Conservation (phyloP, 169 alveolate species). For the Eimeria acervulina region DNA sequence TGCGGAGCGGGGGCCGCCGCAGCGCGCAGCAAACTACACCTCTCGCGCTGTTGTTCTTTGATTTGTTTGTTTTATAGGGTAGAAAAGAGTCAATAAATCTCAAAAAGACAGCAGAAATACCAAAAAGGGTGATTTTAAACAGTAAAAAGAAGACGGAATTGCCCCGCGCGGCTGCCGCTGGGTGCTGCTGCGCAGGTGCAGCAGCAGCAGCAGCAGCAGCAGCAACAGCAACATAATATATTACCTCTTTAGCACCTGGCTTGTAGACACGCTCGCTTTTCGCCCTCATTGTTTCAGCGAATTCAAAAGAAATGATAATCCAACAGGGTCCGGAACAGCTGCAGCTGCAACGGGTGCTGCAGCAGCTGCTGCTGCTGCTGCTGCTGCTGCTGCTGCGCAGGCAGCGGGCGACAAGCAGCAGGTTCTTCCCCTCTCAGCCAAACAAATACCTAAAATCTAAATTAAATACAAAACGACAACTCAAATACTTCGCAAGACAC, state of each 20-base stretch:
- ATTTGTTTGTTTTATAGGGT: too few relatives aligned
- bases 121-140: too few relatives aligned
- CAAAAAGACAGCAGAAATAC: not conserved
- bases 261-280: slow-evolving; percentile 82
- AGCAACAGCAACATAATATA: slow-evolving; percentile 6
- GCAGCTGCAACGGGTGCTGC: slow-evolving; percentile 52
- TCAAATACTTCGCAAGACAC: slow-evolving; percentile 63
- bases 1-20: not conserved
- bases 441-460: not conserved
- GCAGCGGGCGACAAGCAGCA: too few relatives aligned
- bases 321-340: not conserved
- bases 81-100: slow-evolving; percentile 29
- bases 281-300: slow-evolving; percentile 69
- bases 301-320: not conserved
- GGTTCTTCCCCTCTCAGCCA: not conserved
- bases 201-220: slow-evolving; percentile 23
- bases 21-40: not conserved
- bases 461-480: slow-evolving; percentile 45
- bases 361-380: slow-evolving; percentile 46
- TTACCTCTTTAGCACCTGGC: slow-evolving; percentile 82
- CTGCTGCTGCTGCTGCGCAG: too few relatives aligned
- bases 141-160: not conserved
- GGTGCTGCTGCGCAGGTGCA: slow-evolving; percentile 8
- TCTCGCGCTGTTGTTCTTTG: not conserved
- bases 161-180: slow-evolving; percentile 2